Percentiles rank a stretch among this genome's conserved stretches.
Evolutionary conservation across 306 rosid genomes (phyloP).

Genomic region (Lotus japonicus): DNA sequence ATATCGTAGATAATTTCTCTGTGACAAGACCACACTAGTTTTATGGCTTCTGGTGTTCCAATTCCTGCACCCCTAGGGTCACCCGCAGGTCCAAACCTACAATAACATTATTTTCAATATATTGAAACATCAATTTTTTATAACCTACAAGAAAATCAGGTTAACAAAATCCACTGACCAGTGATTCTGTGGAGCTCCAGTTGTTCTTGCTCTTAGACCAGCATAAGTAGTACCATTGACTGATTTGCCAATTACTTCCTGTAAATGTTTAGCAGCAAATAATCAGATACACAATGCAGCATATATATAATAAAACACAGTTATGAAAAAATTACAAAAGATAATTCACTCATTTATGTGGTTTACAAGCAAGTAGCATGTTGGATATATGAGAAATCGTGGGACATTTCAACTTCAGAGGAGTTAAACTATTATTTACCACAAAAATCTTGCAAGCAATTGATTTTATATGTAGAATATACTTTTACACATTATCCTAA

Average conservation of each 20-base stretch:
- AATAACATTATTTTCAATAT: constrained; percentile 12
- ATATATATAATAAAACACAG: neutral
- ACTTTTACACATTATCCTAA: too few relatives aligned
- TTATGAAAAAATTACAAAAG: neutral
- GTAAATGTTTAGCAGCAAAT: constrained; percentile 21
- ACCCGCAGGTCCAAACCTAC: constrained; percentile 99
- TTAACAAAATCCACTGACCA: constrained; percentile 42
- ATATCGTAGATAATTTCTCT: constrained; percentile 84
- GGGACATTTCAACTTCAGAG: neutral
- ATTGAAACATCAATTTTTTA: neutral
- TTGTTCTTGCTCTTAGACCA: constrained; percentile 90
- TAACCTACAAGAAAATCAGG: neutral
- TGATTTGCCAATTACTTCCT: constrained; percentile 84
- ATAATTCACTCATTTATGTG: neutral
- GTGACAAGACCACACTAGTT: constrained; percentile 97
- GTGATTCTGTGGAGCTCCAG: constrained; percentile 96
- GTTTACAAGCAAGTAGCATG: too few relatives aligned
- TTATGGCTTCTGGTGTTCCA: constrained; percentile 98
- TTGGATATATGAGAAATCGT: neutral
- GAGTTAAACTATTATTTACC: neutral
- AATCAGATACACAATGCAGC: neutral
- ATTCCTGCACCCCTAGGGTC: constrained; percentile 97
- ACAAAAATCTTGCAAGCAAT: neutral
- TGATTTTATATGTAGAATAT: too few relatives aligned
- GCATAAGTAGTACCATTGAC: constrained; percentile 94